Percentiles rank a stretch among this genome's conserved stretches.
Evolutionary conservation across 768 basidiomycete species (phyloP).

Genomic region (Lactifluus subvellereus): DNA sequence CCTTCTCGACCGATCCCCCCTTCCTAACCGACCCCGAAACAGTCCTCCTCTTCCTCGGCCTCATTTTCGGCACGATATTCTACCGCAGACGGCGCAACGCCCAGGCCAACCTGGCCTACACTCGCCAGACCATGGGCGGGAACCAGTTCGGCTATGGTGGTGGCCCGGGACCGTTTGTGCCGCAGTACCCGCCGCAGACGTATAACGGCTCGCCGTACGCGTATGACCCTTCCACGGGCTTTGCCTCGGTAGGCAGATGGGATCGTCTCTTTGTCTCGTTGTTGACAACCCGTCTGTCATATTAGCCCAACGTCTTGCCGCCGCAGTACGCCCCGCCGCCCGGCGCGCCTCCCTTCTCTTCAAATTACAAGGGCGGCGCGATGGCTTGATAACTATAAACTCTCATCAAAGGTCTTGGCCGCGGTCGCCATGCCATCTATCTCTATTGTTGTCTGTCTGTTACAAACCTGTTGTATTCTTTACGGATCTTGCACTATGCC

Average conservation of each 20-base stretch:
- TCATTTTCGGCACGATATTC: background rate
- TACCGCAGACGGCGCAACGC: constrained; percentile 3
- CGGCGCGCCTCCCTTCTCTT: background rate
- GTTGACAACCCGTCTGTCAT: background rate
- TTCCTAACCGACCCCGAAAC: no score
- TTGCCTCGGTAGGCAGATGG: background rate
- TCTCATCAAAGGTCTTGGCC: no score
- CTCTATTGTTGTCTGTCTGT: no score
- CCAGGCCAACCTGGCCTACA: background rate
- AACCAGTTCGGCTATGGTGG: background rate
- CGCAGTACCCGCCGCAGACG: constrained; percentile 14
- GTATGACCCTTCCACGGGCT: constrained; percentile 8
- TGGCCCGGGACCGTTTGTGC: background rate
- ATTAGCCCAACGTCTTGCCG: background rate
- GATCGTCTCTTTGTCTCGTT: background rate
- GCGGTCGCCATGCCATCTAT: no score
- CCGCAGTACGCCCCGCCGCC: constrained; percentile 12
- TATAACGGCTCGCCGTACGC: background rate
- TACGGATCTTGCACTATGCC: no score
- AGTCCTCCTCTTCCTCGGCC: background rate
- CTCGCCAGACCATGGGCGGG: background rate
- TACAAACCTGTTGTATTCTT: no score
- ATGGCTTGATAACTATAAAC: no score
- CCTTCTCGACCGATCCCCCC: no score
- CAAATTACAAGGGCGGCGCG: background rate